Percentiles rank a stretch among this genome's conserved stretches.
These are phyloP conservation scores for Evansstolkia leycettana DNA, from an alignment of 495 filamentous ascomycete species.

Conservation along the genomic window DNA sequence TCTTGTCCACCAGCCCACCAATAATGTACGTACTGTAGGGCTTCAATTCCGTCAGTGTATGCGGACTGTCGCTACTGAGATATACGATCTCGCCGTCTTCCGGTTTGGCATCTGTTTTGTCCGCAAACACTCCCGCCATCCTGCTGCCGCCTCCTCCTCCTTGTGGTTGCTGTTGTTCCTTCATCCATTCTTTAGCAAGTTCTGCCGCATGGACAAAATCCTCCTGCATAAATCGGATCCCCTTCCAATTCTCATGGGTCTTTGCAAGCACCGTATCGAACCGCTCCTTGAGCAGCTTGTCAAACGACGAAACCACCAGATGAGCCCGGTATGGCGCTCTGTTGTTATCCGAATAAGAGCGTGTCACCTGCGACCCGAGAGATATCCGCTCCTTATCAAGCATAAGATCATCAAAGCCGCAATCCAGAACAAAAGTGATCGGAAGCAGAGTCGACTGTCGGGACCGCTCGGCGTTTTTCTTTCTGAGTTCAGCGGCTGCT, in stretches of 20 bases:
- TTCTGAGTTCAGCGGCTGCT: constrained; percentile 9
- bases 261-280: constrained; percentile 63
- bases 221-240: constrained; percentile 52
- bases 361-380: constrained; percentile 67
- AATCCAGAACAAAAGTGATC: constrained; percentile 75
- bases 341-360: constrained; percentile 79
- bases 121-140: constrained; percentile 40
- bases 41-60: constrained; percentile 68
- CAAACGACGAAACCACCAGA: constrained; percentile 63
- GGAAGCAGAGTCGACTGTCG: constrained; percentile 43
- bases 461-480: constrained; percentile 19
- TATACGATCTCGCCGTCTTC: constrained; percentile 61
- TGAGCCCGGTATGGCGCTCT: constrained; percentile 51
- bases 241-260: constrained; percentile 67
- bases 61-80: constrained; percentile 71
- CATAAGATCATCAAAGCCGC: constrained; percentile 88
- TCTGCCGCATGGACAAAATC: constrained; percentile 56
- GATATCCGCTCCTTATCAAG: constrained; percentile 68
- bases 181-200: constrained; percentile 49
- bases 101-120: constrained; percentile 24
- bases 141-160: constrained; percentile 21
- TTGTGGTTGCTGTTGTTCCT: constrained; percentile 22
- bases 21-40: constrained; percentile 86
- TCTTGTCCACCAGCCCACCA: constrained; percentile 89
- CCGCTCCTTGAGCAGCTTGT: constrained; percentile 59